Conservation (phyloP, 768 basidiomycete species). For the Termitomyces eurrhizus region DNA sequence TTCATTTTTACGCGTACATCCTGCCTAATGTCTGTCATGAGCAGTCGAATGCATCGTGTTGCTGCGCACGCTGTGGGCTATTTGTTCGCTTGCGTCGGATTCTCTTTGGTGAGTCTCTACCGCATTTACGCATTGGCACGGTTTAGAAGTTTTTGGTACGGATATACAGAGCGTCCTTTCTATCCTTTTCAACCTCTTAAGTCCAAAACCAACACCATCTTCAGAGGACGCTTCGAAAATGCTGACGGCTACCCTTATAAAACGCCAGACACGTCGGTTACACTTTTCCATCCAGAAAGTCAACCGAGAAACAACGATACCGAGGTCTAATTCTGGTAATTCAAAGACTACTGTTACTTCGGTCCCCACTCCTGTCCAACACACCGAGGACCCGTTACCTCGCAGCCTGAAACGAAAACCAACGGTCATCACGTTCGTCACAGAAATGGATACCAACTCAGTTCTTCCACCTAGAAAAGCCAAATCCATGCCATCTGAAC, state of each 20-base stretch:
- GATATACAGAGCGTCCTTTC: constrained; percentile 30
- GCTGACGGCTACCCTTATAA: background rate
- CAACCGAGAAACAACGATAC: background rate
- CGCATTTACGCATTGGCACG: background rate
- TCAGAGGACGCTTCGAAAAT: background rate
- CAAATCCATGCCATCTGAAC: constrained; percentile 6
- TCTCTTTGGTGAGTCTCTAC: constrained; percentile 28
- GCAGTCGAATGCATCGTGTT: constrained; percentile 17
- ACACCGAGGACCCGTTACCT: background rate
- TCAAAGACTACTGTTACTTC: background rate
- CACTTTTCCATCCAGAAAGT: background rate
- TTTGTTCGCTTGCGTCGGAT: constrained; percentile 29
- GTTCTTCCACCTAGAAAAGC: background rate
- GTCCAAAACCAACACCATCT: background rate
- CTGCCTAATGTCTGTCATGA: constrained; percentile 4
- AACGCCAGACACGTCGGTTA: background rate
- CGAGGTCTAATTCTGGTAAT: background rate
- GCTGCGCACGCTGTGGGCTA: constrained; percentile 28
- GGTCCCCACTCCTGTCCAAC: background rate
- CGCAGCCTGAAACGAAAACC: constrained; percentile 10
- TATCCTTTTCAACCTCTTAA: constrained; percentile 20
- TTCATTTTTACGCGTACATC: background rate
- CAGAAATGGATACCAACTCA: background rate
- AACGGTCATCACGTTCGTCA: constrained; percentile 8
- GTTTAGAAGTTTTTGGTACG: constrained; percentile 1